A percentile compares a stretch with the other conserved stretches of the same genome.
Conservation (phyloP, 225 moss, liverwort and hornwort genomes). For the Anthoceros angustus region DNA sequence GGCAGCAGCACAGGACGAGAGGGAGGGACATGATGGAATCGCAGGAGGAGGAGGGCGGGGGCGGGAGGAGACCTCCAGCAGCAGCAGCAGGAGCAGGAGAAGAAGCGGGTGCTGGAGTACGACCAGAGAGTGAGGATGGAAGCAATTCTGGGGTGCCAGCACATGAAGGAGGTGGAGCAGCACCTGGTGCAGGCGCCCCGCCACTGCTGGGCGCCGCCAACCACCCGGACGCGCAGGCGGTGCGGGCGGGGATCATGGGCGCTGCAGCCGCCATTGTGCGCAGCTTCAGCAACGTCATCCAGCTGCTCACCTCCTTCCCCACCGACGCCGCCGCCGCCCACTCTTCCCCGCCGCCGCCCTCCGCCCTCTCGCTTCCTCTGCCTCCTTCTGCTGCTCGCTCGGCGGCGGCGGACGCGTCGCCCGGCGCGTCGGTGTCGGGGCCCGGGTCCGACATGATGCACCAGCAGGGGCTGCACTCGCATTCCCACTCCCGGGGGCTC, state of each 20-base stretch:
- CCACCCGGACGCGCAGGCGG: conserved; percentile 7
- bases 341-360: conserved; percentile 6
- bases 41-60: background rate
- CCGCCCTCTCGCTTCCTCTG: background rate
- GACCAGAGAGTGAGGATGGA: conserved; percentile 23
- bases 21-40: background rate
- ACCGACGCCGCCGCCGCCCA: conserved; percentile 4
- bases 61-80: background rate
- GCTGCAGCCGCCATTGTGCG: conserved; percentile 20
- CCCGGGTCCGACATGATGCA: background rate
- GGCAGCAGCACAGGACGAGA: background rate
- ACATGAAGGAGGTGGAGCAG: conserved; percentile 21
- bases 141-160: conserved; percentile 19
- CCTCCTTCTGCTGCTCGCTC: background rate
- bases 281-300: conserved; percentile 26
- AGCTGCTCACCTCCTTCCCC: conserved; percentile 14
- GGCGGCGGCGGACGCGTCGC: no score
- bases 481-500: background rate
- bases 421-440: no score
- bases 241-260: conserved; percentile 14
- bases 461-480: background rate
- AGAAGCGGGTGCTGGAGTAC: conserved; percentile 16
- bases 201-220: conserved; percentile 8
- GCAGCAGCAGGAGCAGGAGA: background rate
- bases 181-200: conserved; percentile 20